These are phyloP conservation scores for Tolypocladium ophioglossoides DNA, from an alignment of 2,329 filamentous ascomycete species.

Conservation along the genomic window DNA sequence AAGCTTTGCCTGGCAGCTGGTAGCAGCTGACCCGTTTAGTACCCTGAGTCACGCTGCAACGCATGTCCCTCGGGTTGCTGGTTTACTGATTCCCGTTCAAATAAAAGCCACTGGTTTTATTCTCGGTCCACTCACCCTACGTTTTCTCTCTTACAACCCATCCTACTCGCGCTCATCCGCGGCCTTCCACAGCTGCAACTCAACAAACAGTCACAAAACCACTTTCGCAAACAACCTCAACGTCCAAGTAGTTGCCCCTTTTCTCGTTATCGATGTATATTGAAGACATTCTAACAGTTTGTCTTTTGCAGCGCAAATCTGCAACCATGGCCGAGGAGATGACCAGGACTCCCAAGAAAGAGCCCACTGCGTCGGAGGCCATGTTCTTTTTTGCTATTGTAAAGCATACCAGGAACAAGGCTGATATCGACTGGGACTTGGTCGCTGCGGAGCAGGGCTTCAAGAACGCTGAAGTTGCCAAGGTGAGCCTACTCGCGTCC, in stretches of 20 bases:
- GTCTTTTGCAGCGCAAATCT: neutral
- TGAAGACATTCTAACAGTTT: neutral
- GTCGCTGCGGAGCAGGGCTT: conserved; percentile 31
- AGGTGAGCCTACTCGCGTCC: conserved; percentile 16
- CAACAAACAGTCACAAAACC: too few relatives aligned
- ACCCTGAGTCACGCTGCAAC: neutral
- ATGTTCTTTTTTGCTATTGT: conserved; percentile 34
- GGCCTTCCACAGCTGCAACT: neutral
- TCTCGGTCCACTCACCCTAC: neutral
- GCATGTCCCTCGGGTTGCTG: neutral
- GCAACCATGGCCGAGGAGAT: conserved; percentile 18
- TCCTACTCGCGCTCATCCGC: neutral
- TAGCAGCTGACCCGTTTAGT: neutral
- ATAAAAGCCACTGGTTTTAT: neutral
- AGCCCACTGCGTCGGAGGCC: conserved; percentile 28
- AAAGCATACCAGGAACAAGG: conserved; percentile 30
- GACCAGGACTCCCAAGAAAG: conserved; percentile 12
- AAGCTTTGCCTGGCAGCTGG: neutral
- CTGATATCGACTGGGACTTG: conserved; percentile 36
- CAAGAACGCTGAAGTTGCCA: conserved; percentile 35
- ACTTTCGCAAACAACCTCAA: neutral
- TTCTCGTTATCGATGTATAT: too few relatives aligned
- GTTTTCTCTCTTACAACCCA: neutral
- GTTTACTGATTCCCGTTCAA: neutral
- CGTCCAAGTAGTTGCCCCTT: neutral